Base-by-base conservation (phyloP, 768 basidiomycete species). In the Termitomyces sp. region DNA sequence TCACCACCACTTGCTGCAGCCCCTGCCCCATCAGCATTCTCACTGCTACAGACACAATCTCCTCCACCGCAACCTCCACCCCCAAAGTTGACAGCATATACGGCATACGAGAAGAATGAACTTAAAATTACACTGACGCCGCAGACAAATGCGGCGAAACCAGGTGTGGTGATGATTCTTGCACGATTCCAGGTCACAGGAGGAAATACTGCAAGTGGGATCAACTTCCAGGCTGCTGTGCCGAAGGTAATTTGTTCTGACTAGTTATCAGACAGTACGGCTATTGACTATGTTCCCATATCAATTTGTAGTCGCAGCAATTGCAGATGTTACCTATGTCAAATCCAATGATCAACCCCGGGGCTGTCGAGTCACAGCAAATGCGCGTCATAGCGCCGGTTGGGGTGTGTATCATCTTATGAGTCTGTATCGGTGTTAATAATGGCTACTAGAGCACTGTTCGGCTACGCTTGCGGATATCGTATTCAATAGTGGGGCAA, bases 321-420 rank as follows among this genome's bases (percentile, higher is more conserved):
- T 71, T 99, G 55, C 95, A 98, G 70, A 99, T 99, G 96, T 78
- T 94, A 56, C 93, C 96, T 6, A 98, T 98, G 89, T 94, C 94
- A 5, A 94, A 87, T 69, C 78, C 87, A 11, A 87, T 83, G 52
- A 79, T 99, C 42, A 74, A 72, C 34, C 86, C 91, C 0, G 92
- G 94, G 1, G 74, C 84, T 9, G 81, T 83, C 16, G 96, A 98
- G 70, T 96, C 94, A 10, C 97, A 98, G 68, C 93, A 96, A 68
- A 89, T 99, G 90, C 83, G 94, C 10, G 85, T 99, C 39, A 78
- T 91, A 28, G 92, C 94, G 11, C 94, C 93, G 3, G 79, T 80
- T 8, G 94, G 94, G 35, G 94, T 95, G 66, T 71, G 91, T 81
- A 16, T 23, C 39, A 52, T 49, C 34, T 14, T 27, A n/a, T 17